A percentile compares a stretch with the other conserved stretches of the same genome.
phyloP scores from a whole-genome alignment of 225 moss, liverwort and hornwort species.

The Straminergon stramineum region DNA sequence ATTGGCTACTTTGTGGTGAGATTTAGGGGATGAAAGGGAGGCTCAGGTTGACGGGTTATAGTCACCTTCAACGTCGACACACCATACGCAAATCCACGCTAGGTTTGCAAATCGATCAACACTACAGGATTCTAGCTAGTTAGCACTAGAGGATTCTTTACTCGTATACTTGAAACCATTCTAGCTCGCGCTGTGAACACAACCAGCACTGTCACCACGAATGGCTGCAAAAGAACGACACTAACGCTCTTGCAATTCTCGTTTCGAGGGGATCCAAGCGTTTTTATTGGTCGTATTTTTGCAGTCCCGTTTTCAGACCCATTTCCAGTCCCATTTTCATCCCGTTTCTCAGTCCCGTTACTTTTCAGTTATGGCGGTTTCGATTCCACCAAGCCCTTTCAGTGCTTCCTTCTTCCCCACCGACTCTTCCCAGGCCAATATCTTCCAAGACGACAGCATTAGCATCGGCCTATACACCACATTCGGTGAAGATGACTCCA shows the following conservation, averaged over 20 bases:
- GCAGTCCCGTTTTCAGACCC: neutral
- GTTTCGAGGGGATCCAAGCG: neutral
- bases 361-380: slow-evolving; percentile 2
- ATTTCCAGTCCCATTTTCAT: neutral
- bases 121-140: neutral
- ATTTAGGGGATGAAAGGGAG: neutral
- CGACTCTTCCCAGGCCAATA: neutral
- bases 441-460: slow-evolving; percentile 9
- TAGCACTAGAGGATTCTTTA: neutral
- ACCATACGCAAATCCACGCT: neutral
- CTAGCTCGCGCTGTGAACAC: neutral
- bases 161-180: neutral
- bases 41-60: neutral
- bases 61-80: neutral
- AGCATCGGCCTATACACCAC: neutral
- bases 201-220: neutral
- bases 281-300: neutral
- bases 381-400: neutral
- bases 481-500: slow-evolving; percentile 12
- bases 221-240: slow-evolving; percentile 25
- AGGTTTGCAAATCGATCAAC: neutral
- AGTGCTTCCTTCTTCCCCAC: neutral
- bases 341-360: neutral
- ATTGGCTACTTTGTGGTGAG: neutral
- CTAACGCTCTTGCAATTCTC: neutral